A percentile compares a stretch with the other conserved stretches of the same genome.
These are phyloP conservation scores for Solanum hybrid DNA, from an alignment of 305 asterid species.

Conservation along the genomic window DNA sequence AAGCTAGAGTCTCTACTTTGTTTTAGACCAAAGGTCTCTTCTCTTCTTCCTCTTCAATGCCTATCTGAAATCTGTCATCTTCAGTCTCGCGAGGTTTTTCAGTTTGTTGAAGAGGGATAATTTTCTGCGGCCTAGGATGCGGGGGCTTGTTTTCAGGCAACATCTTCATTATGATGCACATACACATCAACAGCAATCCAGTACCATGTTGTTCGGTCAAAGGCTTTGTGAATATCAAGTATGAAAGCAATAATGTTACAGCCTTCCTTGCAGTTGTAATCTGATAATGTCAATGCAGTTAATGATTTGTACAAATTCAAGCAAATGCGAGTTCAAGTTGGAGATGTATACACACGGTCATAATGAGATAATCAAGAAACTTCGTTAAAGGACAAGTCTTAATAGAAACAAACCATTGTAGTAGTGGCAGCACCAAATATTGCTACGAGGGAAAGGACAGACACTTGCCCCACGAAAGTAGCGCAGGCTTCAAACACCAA, in stretches of 20 bases:
- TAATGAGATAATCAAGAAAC: neutral
- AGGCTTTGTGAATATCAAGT: constrained; percentile 67
- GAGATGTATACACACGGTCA: neutral
- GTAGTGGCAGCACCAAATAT: constrained; percentile 77
- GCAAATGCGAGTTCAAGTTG: neutral
- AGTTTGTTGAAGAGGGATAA: neutral
- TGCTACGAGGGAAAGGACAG: constrained; percentile 72
- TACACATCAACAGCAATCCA: constrained; percentile 52
- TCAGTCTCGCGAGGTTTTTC: constrained; percentile 10
- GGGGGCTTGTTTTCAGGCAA: constrained; percentile 48
- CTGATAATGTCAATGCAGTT: constrained; percentile 14
- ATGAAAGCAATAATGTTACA: constrained; percentile 55
- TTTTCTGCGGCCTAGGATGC: constrained; percentile 2
- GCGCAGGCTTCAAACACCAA: constrained; percentile 78
- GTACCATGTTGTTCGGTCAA: constrained; percentile 61
- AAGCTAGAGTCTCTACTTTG: neutral
- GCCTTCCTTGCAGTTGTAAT: constrained; percentile 75
- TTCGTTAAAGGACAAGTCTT: neutral
- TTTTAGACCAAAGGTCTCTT: constrained; percentile 45
- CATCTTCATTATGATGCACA: constrained; percentile 69
- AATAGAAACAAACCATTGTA: constrained; percentile 43
- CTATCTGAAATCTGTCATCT: constrained; percentile 27
- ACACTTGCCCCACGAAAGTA: constrained; percentile 63
- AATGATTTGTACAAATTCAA: neutral
- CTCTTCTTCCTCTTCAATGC: constrained; percentile 46